phyloP scores from a whole-genome alignment of 2,329 filamentous ascomycete genomes.

The Tolypocladium cylindrosporum region DNA sequence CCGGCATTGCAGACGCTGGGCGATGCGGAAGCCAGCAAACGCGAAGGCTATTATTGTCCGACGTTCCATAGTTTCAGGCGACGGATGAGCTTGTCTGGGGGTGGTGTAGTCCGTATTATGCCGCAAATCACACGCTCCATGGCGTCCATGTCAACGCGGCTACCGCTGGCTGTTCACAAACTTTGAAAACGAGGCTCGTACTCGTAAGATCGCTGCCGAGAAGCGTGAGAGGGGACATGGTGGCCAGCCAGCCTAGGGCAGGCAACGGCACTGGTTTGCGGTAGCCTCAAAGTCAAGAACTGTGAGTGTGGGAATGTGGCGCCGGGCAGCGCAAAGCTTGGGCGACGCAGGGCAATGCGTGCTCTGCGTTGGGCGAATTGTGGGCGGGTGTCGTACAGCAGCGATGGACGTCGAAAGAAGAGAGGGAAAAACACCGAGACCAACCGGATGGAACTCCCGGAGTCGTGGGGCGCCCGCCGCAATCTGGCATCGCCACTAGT shows the following conservation, averaged over 20 bases:
- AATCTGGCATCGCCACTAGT: not conserved
- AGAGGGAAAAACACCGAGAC: not conserved
- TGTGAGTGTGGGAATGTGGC: not conserved
- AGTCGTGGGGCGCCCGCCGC: not conserved
- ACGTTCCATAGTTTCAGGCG: not conserved
- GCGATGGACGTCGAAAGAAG: not conserved
- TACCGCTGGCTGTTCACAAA: not conserved
- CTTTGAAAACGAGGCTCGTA: not conserved
- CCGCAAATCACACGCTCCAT: not conserved
- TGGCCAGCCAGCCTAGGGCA: not conserved
- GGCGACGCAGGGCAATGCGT: not conserved
- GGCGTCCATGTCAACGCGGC: not conserved
- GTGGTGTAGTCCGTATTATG: not conserved
- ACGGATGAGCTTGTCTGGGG: not conserved
- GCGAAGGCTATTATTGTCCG: not conserved
- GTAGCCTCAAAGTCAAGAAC: not conserved
- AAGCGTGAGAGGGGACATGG: not conserved
- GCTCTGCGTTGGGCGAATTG: not conserved
- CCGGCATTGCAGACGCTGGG: not conserved
- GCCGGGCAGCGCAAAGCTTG: not conserved
- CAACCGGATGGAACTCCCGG: constrained; percentile 4
- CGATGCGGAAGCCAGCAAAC: no score
- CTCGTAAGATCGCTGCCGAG: not conserved
- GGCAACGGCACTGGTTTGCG: not conserved
- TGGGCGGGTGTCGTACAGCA: not conserved